Evolutionary conservation across 352 stramenopile species (phyloP), one percentile per base, ranked within the genome.

Genomic region (Blastocystis sp.): DNA sequence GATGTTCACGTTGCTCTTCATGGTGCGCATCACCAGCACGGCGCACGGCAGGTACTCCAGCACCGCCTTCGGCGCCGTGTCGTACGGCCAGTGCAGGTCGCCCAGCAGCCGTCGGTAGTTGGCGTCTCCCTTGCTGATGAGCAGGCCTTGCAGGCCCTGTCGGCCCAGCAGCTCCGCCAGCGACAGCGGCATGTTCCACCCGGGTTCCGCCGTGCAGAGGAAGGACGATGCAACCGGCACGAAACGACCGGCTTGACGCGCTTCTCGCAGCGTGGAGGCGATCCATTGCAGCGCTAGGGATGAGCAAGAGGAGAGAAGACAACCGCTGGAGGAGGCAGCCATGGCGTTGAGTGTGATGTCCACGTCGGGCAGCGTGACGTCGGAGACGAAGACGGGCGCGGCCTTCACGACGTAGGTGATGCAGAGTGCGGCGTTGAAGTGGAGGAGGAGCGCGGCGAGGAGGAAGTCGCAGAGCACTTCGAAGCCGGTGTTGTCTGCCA

Each of bases 51-150:
- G 62, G 88, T 93, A 95, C 40, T 92, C 90, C 19, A 94, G 90
- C 2, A 97, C 93, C 43, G 95, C 90, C 28, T 92, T 84, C 69
- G 98, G 93, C 0, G 92, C 92, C 17, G 91, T 95, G 19, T 92
- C 92, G 34, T 93, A 91, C 1, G 91, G 91, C 95, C 95, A 98
- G 81, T 94, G 89, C 41, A 94, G 92, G 89, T 98, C 96, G 3
- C 95, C 95, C 0, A 98, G 90, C 19, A 98, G 88, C 5, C 95
- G 93, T n/a, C 95, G 92, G 90, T 98, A 98, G 89, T 98, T 98
- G 59, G 97, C 94, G 89, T 98, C 96, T 23, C 96, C 95, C 90
- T 98, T 98, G 19, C 97, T 91, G 90, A 98, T 96, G 65, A 96
- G 93, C 28, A 98, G 91, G 62, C 94, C 90, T 45, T 79, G 67